A percentile compares a stretch with the other conserved stretches of the same genome.
Conservation (phyloP, 2,329 filamentous ascomycete genomes). For the Rhynchosporium graminicola region DNA sequence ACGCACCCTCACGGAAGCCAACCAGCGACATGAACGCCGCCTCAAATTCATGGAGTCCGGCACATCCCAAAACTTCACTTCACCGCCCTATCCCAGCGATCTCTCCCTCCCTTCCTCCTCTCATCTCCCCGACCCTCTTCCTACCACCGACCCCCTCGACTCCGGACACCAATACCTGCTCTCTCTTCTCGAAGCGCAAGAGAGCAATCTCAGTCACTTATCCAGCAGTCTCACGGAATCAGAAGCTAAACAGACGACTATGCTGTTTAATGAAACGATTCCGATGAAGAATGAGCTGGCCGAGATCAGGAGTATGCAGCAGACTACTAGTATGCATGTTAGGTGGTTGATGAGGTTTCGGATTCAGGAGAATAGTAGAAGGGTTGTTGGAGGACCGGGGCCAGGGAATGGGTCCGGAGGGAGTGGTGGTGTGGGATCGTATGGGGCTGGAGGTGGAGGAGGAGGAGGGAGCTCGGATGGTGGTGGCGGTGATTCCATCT, state of each 20-base stretch:
- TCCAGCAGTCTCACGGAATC: constrained; percentile 58
- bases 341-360: constrained; percentile 41
- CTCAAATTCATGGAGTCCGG: constrained; percentile 47
- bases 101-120: constrained; percentile 31
- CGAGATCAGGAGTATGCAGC: constrained; percentile 45
- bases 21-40: constrained; percentile 45
- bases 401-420: constrained; percentile 15
- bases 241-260: constrained; percentile 60
- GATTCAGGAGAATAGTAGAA: constrained; percentile 37
- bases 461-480: not conserved
- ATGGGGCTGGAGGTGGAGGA: constrained; percentile 20
- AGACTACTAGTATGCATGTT: constrained; percentile 41
- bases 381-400: constrained; percentile 26
- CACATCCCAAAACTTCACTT: constrained; percentile 35
- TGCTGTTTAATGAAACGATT: constrained; percentile 62
- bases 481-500: constrained; percentile 13
- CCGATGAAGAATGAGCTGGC: constrained; percentile 64
- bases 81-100: constrained; percentile 32
- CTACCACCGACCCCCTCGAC: constrained; percentile 34
- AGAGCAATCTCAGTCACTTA: constrained; percentile 57
- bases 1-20: constrained; percentile 44
- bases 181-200: constrained; percentile 52
- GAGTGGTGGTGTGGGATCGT: constrained; percentile 21
- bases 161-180: constrained; percentile 49
- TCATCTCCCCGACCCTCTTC: constrained; percentile 33